phyloP scores from a whole-genome alignment of 2,329 filamentous ascomycete genomes.

The Bipolaris bicolor region DNA sequence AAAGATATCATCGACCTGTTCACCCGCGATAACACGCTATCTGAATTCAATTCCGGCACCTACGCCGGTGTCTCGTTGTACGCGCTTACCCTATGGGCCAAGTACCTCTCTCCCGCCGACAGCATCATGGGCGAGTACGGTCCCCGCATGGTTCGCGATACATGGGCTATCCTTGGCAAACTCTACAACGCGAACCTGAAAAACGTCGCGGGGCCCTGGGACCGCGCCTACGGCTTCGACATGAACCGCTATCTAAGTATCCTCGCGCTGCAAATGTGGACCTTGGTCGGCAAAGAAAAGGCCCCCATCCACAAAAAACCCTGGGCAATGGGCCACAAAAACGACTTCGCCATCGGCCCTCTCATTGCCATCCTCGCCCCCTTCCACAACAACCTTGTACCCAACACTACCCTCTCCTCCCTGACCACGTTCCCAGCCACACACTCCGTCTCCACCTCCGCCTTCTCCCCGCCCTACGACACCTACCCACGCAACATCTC shows the following conservation, averaged over 20 bases:
- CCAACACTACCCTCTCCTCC: slow-evolving; percentile 45
- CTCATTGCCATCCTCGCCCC: slow-evolving; percentile 62
- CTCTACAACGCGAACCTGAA: slow-evolving; percentile 65
- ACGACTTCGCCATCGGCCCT: slow-evolving; percentile 65
- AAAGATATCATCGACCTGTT: slow-evolving; percentile 64
- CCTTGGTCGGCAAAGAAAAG: slow-evolving; percentile 58
- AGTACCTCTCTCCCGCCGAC: slow-evolving; percentile 60
- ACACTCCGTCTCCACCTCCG: slow-evolving; percentile 59
- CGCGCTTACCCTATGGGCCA: slow-evolving; percentile 64
- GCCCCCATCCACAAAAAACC: slow-evolving; percentile 51
- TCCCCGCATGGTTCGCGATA: slow-evolving; percentile 58
- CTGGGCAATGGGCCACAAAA: slow-evolving; percentile 63
- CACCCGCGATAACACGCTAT: slow-evolving; percentile 61
- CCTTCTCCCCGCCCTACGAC: slow-evolving; percentile 66
- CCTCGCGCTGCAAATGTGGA: slow-evolving; percentile 65
- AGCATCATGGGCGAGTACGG: slow-evolving; percentile 62
- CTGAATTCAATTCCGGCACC: slow-evolving; percentile 68
- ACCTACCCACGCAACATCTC: slow-evolving; percentile 63
- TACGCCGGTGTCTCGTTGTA: slow-evolving; percentile 68
- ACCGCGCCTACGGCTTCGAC: slow-evolving; percentile 67
- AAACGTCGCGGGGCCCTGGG: slow-evolving; percentile 70
- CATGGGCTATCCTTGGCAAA: slow-evolving; percentile 59
- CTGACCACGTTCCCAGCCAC: slow-evolving; percentile 60
- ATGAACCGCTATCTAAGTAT: slow-evolving; percentile 68
- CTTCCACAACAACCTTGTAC: slow-evolving; percentile 57